A percentile compares a stretch with the other conserved stretches of the same genome.
Conservation (phyloP, 1,284 basidiomycete species). For the Volvariella surrecta region DNA sequence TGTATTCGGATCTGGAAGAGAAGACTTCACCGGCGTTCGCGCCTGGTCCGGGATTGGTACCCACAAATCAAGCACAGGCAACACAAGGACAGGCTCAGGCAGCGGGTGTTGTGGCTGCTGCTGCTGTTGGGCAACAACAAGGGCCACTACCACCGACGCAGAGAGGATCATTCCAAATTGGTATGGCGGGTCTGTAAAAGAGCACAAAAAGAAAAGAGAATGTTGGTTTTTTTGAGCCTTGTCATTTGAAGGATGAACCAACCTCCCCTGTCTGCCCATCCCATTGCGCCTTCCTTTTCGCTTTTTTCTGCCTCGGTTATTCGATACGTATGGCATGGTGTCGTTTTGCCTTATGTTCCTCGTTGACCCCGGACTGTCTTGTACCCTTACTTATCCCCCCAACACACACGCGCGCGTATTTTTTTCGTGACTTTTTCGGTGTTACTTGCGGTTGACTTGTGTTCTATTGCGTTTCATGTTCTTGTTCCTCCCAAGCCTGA, state of each 20-base stretch:
- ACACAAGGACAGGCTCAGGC: constrained; percentile 16
- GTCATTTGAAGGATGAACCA: no score
- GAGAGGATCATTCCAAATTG: constrained; percentile 35
- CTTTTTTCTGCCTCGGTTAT: constrained; percentile 8
- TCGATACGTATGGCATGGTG: no score
- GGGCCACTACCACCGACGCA: constrained; percentile 28
- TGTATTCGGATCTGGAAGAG: constrained; percentile 84
- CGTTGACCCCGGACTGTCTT: no score
- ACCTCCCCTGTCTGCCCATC: no score
- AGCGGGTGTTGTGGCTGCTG: constrained; percentile 2
- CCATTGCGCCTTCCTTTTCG: no score
- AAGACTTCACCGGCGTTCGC: constrained; percentile 61
- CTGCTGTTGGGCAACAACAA: background rate
- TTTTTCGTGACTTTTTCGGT: no score
- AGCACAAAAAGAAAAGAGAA: background rate
- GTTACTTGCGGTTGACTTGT: no score
- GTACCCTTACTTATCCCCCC: no score
- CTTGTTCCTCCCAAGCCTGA: background rate
- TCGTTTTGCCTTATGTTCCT: no score
- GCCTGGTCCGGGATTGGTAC: constrained; percentile 43
- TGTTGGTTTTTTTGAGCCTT: no score
- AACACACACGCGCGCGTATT: no score
- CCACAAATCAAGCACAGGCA: constrained; percentile 19
- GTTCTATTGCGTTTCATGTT: background rate
- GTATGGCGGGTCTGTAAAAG: constrained; percentile 29